phyloP scores from a whole-genome alignment of 2,329 filamentous ascomycete species.

The Dactylella cylindrospora region DNA sequence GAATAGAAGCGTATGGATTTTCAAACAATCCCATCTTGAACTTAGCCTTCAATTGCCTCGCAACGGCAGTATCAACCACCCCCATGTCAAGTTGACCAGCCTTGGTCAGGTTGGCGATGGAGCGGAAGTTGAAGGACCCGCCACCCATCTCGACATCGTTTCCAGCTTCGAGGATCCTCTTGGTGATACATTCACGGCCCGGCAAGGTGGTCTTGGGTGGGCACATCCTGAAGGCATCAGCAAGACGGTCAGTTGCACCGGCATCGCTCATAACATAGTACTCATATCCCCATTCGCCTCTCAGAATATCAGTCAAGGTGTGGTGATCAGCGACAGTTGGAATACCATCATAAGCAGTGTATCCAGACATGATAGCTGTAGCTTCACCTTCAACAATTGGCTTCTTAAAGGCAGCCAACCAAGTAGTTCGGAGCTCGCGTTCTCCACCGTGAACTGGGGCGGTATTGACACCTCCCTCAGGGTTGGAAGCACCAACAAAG shows the following conservation, averaged over 20 bases:
- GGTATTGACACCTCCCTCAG: conserved; percentile 72
- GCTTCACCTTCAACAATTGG: conserved; percentile 71
- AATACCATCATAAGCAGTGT: conserved; percentile 72
- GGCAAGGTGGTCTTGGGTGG: conserved; percentile 57
- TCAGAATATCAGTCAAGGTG: conserved; percentile 67
- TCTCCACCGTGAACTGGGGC: conserved; percentile 62
- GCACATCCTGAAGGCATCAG: conserved; percentile 64
- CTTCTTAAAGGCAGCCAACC: conserved; percentile 65
- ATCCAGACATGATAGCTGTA: conserved; percentile 71
- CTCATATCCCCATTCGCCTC: conserved; percentile 72
- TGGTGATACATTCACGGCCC: conserved; percentile 52
- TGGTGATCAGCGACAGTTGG: conserved; percentile 67
- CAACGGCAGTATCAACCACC: conserved; percentile 67
- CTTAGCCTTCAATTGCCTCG: conserved; percentile 66
- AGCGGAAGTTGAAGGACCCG: conserved; percentile 68
- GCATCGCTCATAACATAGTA: conserved; percentile 62
- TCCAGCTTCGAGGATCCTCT: conserved; percentile 66
- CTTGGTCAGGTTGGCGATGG: conserved; percentile 66
- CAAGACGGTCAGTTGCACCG: conserved; percentile 63
- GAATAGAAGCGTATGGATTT: conserved; percentile 64
- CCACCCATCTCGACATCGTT: conserved; percentile 77
- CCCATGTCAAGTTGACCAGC: conserved; percentile 63
- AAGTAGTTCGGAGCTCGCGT: conserved; percentile 60
- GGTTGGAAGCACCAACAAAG: conserved; percentile 68
- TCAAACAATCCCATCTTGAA: conserved; percentile 72